Percentiles rank a stretch among this genome's conserved stretches.
phyloP scores from a whole-genome alignment of 2,329 filamentous ascomycete species.

The Sporothrix protearum region DNA sequence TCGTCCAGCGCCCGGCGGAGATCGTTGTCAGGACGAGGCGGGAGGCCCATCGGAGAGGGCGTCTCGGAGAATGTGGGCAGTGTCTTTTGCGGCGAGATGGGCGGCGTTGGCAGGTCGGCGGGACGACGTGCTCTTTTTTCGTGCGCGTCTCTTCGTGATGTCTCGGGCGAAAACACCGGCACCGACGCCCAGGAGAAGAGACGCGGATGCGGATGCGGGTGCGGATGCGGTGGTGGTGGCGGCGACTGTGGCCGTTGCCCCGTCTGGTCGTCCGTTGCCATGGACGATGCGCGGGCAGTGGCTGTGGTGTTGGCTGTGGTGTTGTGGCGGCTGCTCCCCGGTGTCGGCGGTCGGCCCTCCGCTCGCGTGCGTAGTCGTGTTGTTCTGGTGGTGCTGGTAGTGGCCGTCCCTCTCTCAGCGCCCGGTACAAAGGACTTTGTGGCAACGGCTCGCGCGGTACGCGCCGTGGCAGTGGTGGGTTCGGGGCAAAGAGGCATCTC shows the following conservation, averaged over 20 bases:
- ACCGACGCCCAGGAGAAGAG: neutral
- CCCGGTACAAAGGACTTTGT: neutral
- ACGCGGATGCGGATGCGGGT: neutral
- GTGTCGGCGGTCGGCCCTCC: neutral
- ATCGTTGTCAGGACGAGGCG: neutral
- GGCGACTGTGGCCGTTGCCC: too few species aligned
- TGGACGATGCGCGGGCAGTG: neutral
- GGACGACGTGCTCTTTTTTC: too few species aligned
- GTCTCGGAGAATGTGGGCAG: neutral
- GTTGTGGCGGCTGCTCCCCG: neutral
- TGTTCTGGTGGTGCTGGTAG: neutral
- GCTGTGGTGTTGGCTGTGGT: neutral
- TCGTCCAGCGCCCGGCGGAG: constrained; percentile 19
- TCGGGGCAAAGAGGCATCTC: neutral
- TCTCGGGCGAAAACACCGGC: neutral
- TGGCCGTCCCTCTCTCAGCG: neutral
- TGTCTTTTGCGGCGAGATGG: neutral
- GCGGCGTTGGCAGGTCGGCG: neutral
- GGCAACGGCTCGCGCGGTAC: neutral
- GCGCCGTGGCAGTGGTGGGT: neutral
- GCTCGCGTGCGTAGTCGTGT: neutral
- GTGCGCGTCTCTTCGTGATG: neutral
- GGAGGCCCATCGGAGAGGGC: neutral
- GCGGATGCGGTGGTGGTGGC: too few species aligned
- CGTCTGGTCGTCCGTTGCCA: too few species aligned